phyloP scores from a whole-genome alignment of 2,329 filamentous ascomycete genomes.

The Aspergillus tubingensis region DNA sequence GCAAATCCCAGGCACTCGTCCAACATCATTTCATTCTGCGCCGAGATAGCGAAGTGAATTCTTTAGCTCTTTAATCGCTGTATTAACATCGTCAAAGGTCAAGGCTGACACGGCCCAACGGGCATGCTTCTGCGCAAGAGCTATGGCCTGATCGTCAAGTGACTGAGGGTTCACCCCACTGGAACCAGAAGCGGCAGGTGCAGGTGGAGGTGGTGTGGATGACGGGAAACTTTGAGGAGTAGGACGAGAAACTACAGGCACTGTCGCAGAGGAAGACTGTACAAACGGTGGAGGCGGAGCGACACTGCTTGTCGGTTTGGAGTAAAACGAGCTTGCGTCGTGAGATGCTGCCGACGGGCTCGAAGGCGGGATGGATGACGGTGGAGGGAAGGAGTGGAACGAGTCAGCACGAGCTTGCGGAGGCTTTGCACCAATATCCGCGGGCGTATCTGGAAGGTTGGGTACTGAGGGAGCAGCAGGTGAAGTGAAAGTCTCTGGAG shows the following conservation, averaged over 20 bases:
- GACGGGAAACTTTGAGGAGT: constrained; percentile 23
- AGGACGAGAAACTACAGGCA: constrained; percentile 22
- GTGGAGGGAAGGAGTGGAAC: constrained; percentile 46
- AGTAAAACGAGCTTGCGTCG: constrained; percentile 28
- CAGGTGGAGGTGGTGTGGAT: constrained; percentile 22
- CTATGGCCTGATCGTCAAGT: constrained; percentile 70
- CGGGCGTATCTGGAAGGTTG: constrained; percentile 37
- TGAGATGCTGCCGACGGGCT: constrained; percentile 21
- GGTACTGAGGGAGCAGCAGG: constrained; percentile 28
- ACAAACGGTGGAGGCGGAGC: constrained; percentile 26
- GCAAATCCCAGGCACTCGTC: not conserved
- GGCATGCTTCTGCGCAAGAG: constrained; percentile 88
- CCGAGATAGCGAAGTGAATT: constrained; percentile 73
- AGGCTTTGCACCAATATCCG: constrained; percentile 19
- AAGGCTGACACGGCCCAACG: constrained; percentile 95
- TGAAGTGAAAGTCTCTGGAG: constrained; percentile 39
- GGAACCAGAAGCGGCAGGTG: constrained; percentile 19
- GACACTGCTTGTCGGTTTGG: constrained; percentile 13
- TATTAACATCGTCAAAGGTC: constrained; percentile 93
- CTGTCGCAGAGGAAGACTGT: constrained; percentile 29
- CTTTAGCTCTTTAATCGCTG: constrained; percentile 80
- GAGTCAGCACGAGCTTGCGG: constrained; percentile 26
- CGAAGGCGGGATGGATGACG: constrained; percentile 34
- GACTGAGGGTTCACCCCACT: constrained; percentile 31
- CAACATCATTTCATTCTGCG: constrained; percentile 50